A percentile compares a stretch with the other conserved stretches of the same genome.
Evolutionary conservation across 2,329 filamentous ascomycete species (phyloP).

Genomic region (Penicillium janthinellum): DNA sequence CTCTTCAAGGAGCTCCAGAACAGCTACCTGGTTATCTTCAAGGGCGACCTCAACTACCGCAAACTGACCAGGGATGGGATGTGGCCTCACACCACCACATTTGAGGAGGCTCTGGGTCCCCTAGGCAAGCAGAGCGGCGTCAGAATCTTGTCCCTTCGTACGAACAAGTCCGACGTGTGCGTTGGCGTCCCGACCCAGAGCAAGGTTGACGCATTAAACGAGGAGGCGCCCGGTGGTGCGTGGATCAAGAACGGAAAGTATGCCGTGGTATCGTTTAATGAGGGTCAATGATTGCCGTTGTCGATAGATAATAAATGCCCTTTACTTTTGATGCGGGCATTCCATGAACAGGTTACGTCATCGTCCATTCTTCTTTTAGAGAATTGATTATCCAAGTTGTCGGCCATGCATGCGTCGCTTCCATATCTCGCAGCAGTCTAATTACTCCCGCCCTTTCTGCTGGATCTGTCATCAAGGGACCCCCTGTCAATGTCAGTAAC

Average conservation of each 20-base stretch:
- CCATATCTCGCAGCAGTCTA: constrained; percentile 14
- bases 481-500: constrained; percentile 10
- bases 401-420: constrained; percentile 14
- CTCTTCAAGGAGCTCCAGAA: constrained; percentile 23
- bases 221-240: constrained; percentile 13
- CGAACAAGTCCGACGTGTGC: constrained; percentile 13
- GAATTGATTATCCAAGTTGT: constrained; percentile 13
- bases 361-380: constrained; percentile 14
- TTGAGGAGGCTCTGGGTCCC: constrained; percentile 23
- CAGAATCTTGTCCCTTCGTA: constrained; percentile 8
- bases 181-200: constrained; percentile 19
- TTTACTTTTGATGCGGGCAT: constrained; percentile 1
- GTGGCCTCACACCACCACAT: constrained; percentile 24
- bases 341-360: background rate
- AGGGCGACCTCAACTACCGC: constrained; percentile 30
- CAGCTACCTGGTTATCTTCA: constrained; percentile 25
- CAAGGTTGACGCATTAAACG: constrained; percentile 16
- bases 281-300: constrained; percentile 7
- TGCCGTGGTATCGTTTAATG: constrained; percentile 20
- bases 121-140: constrained; percentile 15
- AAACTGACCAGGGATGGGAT: constrained; percentile 26
- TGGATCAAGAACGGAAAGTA: constrained; percentile 24
- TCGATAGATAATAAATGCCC: background rate
- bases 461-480: constrained; percentile 11
- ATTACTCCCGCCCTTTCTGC: constrained; percentile 12